Evolutionary conservation across 2,329 filamentous ascomycete species (phyloP), one percentile per base, ranked within the genome.

Genomic region (Neurospora sp.): DNA sequence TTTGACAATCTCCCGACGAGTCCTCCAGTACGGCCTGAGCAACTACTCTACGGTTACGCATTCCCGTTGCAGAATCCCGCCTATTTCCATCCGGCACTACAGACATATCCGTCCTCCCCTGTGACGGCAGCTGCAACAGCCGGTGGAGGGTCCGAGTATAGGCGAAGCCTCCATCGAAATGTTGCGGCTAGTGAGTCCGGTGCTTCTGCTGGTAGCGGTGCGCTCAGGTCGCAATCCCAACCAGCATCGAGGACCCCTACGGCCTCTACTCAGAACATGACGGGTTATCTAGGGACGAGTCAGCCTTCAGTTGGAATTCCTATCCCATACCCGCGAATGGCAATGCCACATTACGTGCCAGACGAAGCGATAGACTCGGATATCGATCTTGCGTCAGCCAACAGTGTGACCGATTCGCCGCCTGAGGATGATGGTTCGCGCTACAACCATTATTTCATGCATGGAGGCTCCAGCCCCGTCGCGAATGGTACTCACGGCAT

Each of bases 171-270:
- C 69, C 87, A 90, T 73, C 82, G 88, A 75, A 85, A 86, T 1
- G 80, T 81, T 10, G 79, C 81, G 33, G 80, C 83, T 17, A 84
- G 82, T 33, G 87, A 89, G 42, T 77, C 82, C 15, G 82, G 82
- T 10, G 76, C 80, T 19, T 78, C 81, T 43, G 79, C 83, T 68
- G 82, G 86, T 36, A 85, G 82, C 69, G 86, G 87, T 73, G 81
- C 86, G n/a, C 77, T 89, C 72, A 84, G 88, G 73, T 90, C 88
- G 36, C 88, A 90, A 76, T 90, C 88, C n/a, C 88, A 90, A 76
- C 88, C 88, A 33, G 87, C 88, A 2, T 84, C 86, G 40, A 82
- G 86, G 39, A 76, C 76, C 2, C 76, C 81, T 2, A 77, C 80
- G 73, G 71, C 73, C 75, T 78, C 66, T 72, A 78, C 74, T 39